Evolutionary conservation across 257 asterid species (phyloP), one percentile per base, ranked within the genome.

Genomic region (Vinca minor): DNA sequence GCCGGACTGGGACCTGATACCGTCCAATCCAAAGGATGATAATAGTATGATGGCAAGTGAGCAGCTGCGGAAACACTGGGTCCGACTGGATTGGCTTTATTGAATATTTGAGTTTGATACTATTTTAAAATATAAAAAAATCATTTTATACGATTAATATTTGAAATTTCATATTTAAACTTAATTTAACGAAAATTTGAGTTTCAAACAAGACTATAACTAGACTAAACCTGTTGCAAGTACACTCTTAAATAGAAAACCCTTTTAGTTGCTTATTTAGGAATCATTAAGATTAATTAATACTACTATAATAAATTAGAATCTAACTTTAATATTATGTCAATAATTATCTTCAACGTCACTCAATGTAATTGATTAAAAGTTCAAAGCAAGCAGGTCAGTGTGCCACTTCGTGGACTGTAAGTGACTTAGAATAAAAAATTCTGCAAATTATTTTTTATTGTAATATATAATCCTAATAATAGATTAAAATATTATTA

Each of bases 331-430:
- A 53, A 21, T 26, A 53, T 64, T n/a, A 39, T 5, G 28, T 12
- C 28, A 14, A 23, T n/a, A 47, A 41, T 9, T 67, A 67, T 70
- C 79, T 82, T 76, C 71, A 67, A 76, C 68, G 73, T 49, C 45
- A 78, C 81, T 65, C 74, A 53, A 77, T 28, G 39, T 28, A 64
- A 64, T 25, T 35, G 45, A 38, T 34, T 18, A n/a, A n/a, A 39
- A 11, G 31, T 25, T 34, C n/a, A n/a, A n/a, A 34, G n/a, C 3
- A 34, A 41, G 65, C 50, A 63, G 31, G 59, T 46, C n/a, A n/a
- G 71, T 53, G 36, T 63, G 59, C 38, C 35, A 31, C 49, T 45
- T 38, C 56, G 46, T 32, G 57, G 21, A 53, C 14, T 32, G 34
- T 28, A 25, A 62, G 54, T 61, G 47, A 18, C 18, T 53, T 17